Base-by-base conservation (phyloP, 2,329 filamentous ascomycete species). In the Acrocalymma vagum region DNA sequence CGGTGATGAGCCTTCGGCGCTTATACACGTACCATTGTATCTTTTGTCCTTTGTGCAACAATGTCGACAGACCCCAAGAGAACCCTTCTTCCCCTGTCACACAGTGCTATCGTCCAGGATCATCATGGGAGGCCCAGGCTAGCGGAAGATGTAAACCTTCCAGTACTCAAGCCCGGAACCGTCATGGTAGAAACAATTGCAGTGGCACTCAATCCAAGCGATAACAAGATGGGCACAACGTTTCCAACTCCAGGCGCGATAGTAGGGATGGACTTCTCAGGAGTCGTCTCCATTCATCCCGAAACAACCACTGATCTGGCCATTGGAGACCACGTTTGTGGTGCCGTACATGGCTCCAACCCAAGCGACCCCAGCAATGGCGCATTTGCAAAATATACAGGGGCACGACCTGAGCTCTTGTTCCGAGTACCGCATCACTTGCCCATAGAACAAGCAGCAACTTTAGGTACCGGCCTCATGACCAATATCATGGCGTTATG, bases 401-500 rank as follows among this genome's bases (percentile, higher is more conserved):
- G 69, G 1, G 69, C 54, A 0, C 71, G 67, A 36, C 65, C 65
- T 21, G 54, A 72, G 32, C 71, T 74, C 13, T 51, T 55, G 1
- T 26, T 75, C 48, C 60, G 59, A 4, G 33, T 76, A 0, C 71
- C 73, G 0, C 23, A 39, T 2, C 41, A 23, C 2, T 57, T 72
- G n/a, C 25, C 58, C 0, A 49, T 38, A 0, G 55, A 58, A 9
- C 42, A 70, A 22, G 72, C 66, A 3, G 63, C 60, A 2, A 70
- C 72, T 0, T 29, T 74, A 10, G 40, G 74, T 2, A 72, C 27
- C 67, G 5, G 58, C 55, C 0, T 45, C 55, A 9, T 74, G 67
- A 11, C 58, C 67, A 3, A 67, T 51, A 58, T 55, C 71, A 4
- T 69, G 64, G 1, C 41, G 70, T 2, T 74, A 69, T 35, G 71